A percentile compares a stretch with the other conserved stretches of the same genome.
phyloP scores from a whole-genome alignment of 345 rosid genomes.

The Acer negundo region DNA sequence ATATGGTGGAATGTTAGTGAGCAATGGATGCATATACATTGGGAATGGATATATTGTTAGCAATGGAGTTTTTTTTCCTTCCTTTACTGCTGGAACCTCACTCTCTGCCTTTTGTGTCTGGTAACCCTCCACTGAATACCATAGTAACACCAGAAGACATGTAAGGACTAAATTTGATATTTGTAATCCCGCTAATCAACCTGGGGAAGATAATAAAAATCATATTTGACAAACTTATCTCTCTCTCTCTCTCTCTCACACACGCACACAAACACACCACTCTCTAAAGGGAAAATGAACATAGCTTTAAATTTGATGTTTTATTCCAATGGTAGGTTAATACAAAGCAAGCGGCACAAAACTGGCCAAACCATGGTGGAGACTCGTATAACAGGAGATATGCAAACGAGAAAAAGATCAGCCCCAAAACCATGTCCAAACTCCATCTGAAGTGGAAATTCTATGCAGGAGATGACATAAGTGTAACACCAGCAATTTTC shows the following conservation, averaged over 20 bases:
- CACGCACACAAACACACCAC: not conserved
- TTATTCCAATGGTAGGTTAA: not conserved
- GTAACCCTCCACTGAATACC: not conserved
- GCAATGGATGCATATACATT: slow-evolving; percentile 27
- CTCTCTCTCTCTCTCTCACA: not conserved
- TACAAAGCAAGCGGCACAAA: not conserved
- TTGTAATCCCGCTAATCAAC: too few species aligned
- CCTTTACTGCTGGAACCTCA: slow-evolving; percentile 24
- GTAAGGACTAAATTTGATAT: too few species aligned
- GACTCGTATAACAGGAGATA: slow-evolving; percentile 30
- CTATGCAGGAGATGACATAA: slow-evolving; percentile 23
- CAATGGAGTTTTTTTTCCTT: not conserved
- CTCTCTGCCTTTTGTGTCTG: slow-evolving; percentile 29
- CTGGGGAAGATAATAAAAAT: too few species aligned
- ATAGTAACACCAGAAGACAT: too few species aligned
- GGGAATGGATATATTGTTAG: slow-evolving; percentile 25
- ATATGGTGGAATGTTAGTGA: slow-evolving; percentile 24
- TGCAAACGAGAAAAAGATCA: slow-evolving; percentile 27
- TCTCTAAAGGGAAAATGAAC: not conserved
- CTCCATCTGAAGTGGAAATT: slow-evolving; percentile 30
- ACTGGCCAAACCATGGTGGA: slow-evolving; percentile 30
- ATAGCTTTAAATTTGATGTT: not conserved
- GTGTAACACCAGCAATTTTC: slow-evolving; percentile 33
- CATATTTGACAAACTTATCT: too few species aligned
- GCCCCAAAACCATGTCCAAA: slow-evolving; percentile 13